Conservation (phyloP, 1,284 basidiomycete genomes). For the Kalmanozyma brasiliensis region DNA sequence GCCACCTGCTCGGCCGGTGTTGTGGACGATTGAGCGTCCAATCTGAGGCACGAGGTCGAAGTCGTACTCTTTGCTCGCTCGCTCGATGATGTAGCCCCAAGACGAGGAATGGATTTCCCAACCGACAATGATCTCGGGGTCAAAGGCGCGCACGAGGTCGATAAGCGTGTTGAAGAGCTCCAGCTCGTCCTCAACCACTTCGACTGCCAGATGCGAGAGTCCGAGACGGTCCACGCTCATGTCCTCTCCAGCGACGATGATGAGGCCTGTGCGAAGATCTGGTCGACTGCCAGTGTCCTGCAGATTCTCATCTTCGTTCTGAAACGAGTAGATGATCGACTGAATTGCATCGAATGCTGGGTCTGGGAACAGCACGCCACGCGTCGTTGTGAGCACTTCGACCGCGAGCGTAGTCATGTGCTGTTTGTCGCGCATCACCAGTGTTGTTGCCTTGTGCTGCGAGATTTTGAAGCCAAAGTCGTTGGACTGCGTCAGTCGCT, state of each 20-base stretch:
- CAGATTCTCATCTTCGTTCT: slow-evolving; percentile 71
- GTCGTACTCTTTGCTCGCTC: slow-evolving; percentile 70
- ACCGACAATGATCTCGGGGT: slow-evolving; percentile 90
- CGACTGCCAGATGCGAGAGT: slow-evolving; percentile 67
- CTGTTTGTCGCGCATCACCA: slow-evolving; percentile 73
- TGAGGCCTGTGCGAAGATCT: slow-evolving; percentile 54
- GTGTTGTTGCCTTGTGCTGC: slow-evolving; percentile 45
- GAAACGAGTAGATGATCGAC: slow-evolving; percentile 78
- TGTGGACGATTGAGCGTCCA: slow-evolving; percentile 63
- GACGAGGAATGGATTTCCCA: slow-evolving; percentile 90
- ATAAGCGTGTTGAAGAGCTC: slow-evolving; percentile 83
- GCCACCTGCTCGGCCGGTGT: slow-evolving; percentile 54
- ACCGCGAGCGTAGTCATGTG: slow-evolving; percentile 83
- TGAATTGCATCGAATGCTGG: slow-evolving; percentile 78
- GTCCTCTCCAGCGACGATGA: slow-evolving; percentile 27
- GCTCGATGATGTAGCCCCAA: slow-evolving; percentile 88
- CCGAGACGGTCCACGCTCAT: slow-evolving; percentile 44
- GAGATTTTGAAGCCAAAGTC: slow-evolving; percentile 70
- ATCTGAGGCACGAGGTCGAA: slow-evolving; percentile 68
- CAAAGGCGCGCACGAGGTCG: slow-evolving; percentile 80
- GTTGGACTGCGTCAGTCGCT: slow-evolving; percentile 80
- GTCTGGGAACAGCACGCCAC: slow-evolving; percentile 77
- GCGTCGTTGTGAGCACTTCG: slow-evolving; percentile 85
- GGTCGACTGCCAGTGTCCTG: slow-evolving; percentile 53
- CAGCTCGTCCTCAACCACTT: slow-evolving; percentile 78